Evolutionary conservation across 1,139 yeast genomes (phyloP), one percentile per base, ranked within the genome.

Genomic region (Spencermartinsiella ligniputridi): DNA sequence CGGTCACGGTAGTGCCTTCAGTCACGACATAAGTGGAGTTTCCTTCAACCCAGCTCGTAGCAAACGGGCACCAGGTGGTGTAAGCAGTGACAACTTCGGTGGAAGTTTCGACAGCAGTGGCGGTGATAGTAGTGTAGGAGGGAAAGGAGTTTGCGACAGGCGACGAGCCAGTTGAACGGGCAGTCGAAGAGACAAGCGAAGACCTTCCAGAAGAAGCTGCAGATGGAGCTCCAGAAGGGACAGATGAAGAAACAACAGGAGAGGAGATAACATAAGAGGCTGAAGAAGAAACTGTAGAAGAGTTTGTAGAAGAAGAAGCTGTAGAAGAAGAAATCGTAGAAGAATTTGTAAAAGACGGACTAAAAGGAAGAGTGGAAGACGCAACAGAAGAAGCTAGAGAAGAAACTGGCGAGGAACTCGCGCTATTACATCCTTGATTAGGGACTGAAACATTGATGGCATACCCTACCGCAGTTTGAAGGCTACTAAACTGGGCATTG

Each of bases 31-130:
- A 64, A 52, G 71, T 67, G 48, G 53, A 48, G 62, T 53, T 56
- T 57, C 62, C 63, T 61, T 65, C 66, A 39, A 63, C 59, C 47
- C 67, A 48, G 54, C 68, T 62, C 61, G 74, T 69, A 44, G 72
- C 57, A 51, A 54, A 56, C 40, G 72, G 71, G 66, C 74, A 70
- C 68, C 64, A 68, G 54, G 72, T 70, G 57, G 70, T 66, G 63
- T 57, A 63, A 42, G 60, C 56, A 32, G 69, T 57, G 49, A 67
- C 65, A 18, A 62, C 66, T 40, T 57, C 56, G 47, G 64, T 58
- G 38, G 56, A 49, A 47, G 68, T 64, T 42, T 48, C 51, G 48
- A 52, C 57, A 37, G 51, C 51, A 33, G 52, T 55, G 39, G 61
- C 41, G 51, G 65, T 59, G 54, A 56, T 53, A 57, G 66, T 56